Percentiles rank a stretch among this genome's conserved stretches.
Evolutionary conservation across 163 green algal genomes (phyloP).

Genomic region (Chlamydomonas reinhardtii): DNA sequence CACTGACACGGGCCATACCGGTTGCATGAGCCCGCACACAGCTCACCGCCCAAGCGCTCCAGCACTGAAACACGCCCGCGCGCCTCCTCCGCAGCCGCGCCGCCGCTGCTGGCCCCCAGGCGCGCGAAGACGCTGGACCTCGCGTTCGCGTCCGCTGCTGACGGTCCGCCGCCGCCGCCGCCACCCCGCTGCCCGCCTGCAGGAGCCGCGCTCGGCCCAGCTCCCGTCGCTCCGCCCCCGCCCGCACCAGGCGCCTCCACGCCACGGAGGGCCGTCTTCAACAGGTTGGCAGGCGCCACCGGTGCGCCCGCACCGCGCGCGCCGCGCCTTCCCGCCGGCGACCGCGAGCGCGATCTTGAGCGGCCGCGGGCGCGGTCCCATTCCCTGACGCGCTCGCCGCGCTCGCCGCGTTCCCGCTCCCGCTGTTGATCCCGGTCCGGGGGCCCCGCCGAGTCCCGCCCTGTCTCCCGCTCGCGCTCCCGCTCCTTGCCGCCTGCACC

Average conservation of each 20-base stretch:
- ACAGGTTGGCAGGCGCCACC: slow-evolving; percentile 9
- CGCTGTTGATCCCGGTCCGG: not conserved
- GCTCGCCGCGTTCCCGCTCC: not conserved
- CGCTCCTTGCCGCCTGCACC: not conserved
- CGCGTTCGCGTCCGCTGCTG: too few relatives aligned
- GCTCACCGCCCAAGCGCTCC: slow-evolving; percentile 10
- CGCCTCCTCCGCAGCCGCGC: not conserved
- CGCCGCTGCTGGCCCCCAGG: not conserved
- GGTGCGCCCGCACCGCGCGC: too few relatives aligned
- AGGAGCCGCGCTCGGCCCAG: not conserved
- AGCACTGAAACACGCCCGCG: not conserved
- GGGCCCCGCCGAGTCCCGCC: not conserved
- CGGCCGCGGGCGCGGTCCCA: too few relatives aligned
- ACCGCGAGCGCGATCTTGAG: slow-evolving; percentile 20
- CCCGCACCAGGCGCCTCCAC: not conserved
- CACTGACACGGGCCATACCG: too few relatives aligned
- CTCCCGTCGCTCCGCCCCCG: not conserved
- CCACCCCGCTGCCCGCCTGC: not conserved
- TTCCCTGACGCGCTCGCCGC: too few relatives aligned
- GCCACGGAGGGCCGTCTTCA: slow-evolving; percentile 6
- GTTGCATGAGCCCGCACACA: too few relatives aligned
- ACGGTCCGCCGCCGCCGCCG: not conserved
- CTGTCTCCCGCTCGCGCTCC: not conserved
- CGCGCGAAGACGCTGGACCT: slow-evolving; percentile 21
- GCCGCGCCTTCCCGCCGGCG: not conserved